Conservation (phyloP, 2,329 filamentous ascomycete genomes). For the Penicillium frequentans region DNA sequence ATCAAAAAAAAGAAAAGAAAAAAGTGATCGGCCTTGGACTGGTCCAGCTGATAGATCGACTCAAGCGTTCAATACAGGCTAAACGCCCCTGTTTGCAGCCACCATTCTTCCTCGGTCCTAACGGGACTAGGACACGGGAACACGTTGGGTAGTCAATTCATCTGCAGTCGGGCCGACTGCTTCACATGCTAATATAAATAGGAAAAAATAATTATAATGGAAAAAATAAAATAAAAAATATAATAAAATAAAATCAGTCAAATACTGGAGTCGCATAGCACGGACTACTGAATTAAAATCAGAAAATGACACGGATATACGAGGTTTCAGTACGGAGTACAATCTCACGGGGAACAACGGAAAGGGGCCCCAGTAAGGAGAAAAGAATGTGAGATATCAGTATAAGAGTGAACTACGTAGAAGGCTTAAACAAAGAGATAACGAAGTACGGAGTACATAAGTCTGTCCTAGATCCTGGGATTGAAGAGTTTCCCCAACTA, state of each 20-base stretch:
- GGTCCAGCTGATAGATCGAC: slow-evolving; percentile 2
- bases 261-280: not conserved
- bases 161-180: slow-evolving; percentile 10
- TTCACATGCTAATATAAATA: not conserved
- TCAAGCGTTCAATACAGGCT: no score
- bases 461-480: not conserved
- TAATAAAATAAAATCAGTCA: not conserved
- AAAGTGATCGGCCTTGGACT: not conserved
- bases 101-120: not conserved
- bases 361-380: not conserved
- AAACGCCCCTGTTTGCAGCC: not conserved
- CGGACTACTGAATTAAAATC: not conserved
- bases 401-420: not conserved
- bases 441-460: not conserved
- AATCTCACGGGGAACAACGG: not conserved
- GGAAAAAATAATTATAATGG: not conserved
- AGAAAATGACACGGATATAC: not conserved
- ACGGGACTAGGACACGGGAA: slow-evolving; percentile 5
- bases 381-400: not conserved
- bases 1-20: not conserved
- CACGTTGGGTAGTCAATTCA: slow-evolving; percentile 8
- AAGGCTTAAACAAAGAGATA: not conserved
- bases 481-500: not conserved
- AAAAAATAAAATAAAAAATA: not conserved
- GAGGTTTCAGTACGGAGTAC: not conserved